Percentiles rank a stretch among this genome's conserved stretches.
Evolutionary conservation across 176 grass and related monocot genomes (phyloP).

Genomic region (Thinopyrum elongatum): DNA sequence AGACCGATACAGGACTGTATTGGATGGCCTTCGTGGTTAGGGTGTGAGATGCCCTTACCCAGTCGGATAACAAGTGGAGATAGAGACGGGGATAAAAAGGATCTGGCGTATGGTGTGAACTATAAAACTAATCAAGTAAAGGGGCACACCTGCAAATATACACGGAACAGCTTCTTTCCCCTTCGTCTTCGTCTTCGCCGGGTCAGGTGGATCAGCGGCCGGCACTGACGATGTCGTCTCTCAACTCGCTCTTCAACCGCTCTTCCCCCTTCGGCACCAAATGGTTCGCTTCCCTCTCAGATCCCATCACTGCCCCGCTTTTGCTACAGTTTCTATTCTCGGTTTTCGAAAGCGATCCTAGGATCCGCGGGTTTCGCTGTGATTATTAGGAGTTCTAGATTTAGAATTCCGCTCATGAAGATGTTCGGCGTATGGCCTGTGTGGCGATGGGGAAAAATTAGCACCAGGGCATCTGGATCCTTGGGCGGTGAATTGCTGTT

Average conservation of each 20-base stretch:
- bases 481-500: not conserved
- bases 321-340: not conserved
- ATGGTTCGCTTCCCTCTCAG: constrained; percentile 33
- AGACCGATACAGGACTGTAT: too few relatives aligned
- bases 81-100: too few relatives aligned
- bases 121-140: not conserved
- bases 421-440: not conserved
- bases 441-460: not conserved
- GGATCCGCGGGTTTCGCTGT: constrained; percentile 21
- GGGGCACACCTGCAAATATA: constrained; percentile 3
- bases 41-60: too few relatives aligned
- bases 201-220: constrained; percentile 19
- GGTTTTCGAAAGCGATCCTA: not conserved
- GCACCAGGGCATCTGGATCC: not conserved
- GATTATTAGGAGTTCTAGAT: constrained; percentile 22
- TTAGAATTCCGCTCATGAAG: not conserved
- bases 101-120: not conserved
- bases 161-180: not conserved
- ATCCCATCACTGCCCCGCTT: not conserved
- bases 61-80: too few relatives aligned
- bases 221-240: constrained; percentile 35
- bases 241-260: constrained; percentile 61
- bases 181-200: not conserved
- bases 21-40: too few relatives aligned
- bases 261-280: constrained; percentile 60